Conservation (phyloP, 2,329 filamentous ascomycete genomes). For the Grosmannia serpens region DNA sequence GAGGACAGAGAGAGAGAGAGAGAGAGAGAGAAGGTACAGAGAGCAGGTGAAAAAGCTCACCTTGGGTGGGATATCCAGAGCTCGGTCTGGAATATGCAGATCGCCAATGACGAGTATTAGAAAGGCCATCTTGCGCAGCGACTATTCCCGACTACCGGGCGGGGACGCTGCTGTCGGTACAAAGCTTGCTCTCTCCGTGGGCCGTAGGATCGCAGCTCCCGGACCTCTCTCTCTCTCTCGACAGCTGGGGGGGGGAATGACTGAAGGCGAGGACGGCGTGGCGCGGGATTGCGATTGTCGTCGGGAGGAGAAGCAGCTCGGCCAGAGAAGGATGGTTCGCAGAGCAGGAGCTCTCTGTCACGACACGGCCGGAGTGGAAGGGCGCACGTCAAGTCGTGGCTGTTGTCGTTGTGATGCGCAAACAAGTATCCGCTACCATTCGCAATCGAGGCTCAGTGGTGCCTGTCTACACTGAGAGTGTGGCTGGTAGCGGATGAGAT, state of each 20-base stretch:
- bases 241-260: background rate
- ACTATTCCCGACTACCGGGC: background rate
- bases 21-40: background rate
- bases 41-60: constrained; percentile 30
- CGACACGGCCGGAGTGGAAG: background rate
- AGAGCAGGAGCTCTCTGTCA: background rate
- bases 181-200: background rate
- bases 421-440: background rate
- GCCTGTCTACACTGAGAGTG: too few species aligned
- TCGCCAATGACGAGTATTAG: constrained; percentile 87
- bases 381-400: background rate
- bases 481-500: background rate
- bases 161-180: background rate
- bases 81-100: constrained; percentile 86
- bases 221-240: background rate
- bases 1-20: too few species aligned
- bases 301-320: background rate
- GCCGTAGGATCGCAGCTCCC: background rate
- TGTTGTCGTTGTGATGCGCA: background rate
- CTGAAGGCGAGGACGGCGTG: background rate
- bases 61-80: constrained; percentile 83
- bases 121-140: constrained; percentile 54
- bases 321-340: background rate
- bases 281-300: background rate
- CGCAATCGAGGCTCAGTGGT: background rate